These are phyloP conservation scores for Scheffersomyces lignosus DNA, from an alignment of 805 yeast genomes.

Conservation along the genomic window DNA sequence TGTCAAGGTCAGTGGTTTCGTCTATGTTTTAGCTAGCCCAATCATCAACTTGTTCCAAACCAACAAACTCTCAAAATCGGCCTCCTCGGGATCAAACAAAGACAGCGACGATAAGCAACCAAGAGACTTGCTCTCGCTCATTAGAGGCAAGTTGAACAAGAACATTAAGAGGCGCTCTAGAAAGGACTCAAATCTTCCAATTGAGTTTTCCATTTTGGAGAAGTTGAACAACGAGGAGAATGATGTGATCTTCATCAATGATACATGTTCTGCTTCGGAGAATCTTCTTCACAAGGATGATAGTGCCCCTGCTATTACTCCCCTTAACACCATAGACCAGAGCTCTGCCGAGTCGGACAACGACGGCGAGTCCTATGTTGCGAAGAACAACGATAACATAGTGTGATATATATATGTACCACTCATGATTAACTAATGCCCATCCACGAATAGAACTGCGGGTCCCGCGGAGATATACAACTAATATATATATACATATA, in stretches of 20 bases:
- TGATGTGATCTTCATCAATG: not conserved
- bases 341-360: not conserved
- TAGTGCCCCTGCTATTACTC: no score
- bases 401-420: not conserved
- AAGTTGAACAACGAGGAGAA: slow-evolving; percentile 1
- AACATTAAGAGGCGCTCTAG: slow-evolving; percentile 41
- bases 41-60: not conserved
- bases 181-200: slow-evolving; percentile 57
- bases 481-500: no score
- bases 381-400: not conserved
- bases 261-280: not conserved
- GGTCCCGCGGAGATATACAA: no score
- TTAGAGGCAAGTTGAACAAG: slow-evolving; percentile 12
- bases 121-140: slow-evolving; percentile 3
- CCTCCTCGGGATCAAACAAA: not conserved
- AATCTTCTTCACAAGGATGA: no score
- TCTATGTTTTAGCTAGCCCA: not conserved
- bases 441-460: no score
- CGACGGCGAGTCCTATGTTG: not conserved
- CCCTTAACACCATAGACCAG: no score
- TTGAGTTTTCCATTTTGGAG: slow-evolving; percentile 27
- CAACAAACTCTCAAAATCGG: not conserved
- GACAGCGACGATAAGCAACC: slow-evolving; percentile 1
- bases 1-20: slow-evolving; percentile 7
- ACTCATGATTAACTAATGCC: no score